These are phyloP conservation scores for Paralagenidium karlingii DNA, from an alignment of 352 stramenopile genomes.

Conservation along the genomic window DNA sequence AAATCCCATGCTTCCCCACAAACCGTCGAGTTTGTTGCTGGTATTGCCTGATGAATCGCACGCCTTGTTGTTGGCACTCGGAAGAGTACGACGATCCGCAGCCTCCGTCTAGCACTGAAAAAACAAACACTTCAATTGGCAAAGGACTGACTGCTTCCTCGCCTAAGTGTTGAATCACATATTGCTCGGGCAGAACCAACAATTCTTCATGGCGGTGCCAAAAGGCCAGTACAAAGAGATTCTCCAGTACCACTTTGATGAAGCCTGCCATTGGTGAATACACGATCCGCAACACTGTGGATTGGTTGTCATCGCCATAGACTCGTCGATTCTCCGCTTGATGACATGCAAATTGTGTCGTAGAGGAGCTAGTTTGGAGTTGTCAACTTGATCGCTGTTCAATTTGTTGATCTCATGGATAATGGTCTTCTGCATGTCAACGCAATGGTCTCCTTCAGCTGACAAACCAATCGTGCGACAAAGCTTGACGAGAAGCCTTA, in stretches of 20 bases:
- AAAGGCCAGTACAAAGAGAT: constrained; percentile 12
- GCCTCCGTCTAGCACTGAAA: constrained; percentile 8
- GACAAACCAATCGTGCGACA: too few species aligned
- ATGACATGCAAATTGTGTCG: constrained; percentile 13
- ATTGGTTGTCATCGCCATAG: background rate
- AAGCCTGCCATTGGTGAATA: constrained; percentile 4
- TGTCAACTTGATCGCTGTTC: background rate
- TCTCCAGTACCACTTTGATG: constrained; percentile 12
- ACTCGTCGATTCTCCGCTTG: too few species aligned
- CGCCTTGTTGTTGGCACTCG: constrained; percentile 1
- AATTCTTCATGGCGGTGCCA: constrained; percentile 13
- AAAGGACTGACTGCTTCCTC: constrained; percentile 7
- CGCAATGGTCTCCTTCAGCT: background rate
- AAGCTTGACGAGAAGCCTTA: too few species aligned
- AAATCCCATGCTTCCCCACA: too few species aligned
- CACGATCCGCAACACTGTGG: constrained; percentile 6
- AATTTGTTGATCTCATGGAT: background rate
- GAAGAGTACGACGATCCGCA: constrained; percentile 2
- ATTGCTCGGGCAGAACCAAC: constrained; percentile 11
- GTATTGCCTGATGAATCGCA: constrained; percentile 1
- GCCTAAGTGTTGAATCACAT: background rate
- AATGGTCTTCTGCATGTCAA: constrained; percentile 1
- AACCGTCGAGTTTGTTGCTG: background rate
- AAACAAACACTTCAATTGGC: constrained; percentile 34
- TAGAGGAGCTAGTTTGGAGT: constrained; percentile 11